A percentile compares a stretch with the other conserved stretches of the same genome.
Conservation (phyloP, 2,329 filamentous ascomycete genomes). For the Trichoderma sp. region DNA sequence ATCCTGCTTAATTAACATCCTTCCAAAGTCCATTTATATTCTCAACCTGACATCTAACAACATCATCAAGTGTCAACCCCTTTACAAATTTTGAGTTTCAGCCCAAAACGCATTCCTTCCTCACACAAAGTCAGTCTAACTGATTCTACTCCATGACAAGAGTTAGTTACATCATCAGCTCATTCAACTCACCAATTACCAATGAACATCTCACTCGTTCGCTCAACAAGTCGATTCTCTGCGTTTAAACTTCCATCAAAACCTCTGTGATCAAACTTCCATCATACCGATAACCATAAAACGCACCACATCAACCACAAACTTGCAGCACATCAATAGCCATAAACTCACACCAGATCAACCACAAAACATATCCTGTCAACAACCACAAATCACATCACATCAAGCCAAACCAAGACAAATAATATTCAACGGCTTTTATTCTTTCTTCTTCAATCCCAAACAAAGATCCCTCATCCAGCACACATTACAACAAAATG, state of each 20-base stretch:
- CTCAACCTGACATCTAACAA: not conserved
- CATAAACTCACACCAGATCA: no score
- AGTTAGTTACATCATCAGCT: not conserved
- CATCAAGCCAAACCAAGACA: not conserved
- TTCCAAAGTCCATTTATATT: not conserved
- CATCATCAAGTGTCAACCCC: not conserved
- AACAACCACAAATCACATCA: not conserved
- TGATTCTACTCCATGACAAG: no score
- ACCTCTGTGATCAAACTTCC: not conserved
- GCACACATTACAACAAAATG: not conserved
- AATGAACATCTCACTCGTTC: fast-evolving
- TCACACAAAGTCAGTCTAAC: not conserved
- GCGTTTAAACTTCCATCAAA: not conserved
- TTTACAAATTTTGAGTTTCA: not conserved
- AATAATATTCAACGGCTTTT: not conserved
- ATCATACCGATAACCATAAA: not conserved
- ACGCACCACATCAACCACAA: not conserved
- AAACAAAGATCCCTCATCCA: not conserved
- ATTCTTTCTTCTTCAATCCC: not conserved
- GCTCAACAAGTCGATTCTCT: not conserved
- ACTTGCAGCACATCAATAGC: not conserved
- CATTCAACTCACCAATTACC: not conserved
- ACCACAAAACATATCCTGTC: not conserved
- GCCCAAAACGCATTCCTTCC: not conserved
- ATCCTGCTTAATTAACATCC: not conserved